Conservation (phyloP, 306 rosid genomes). For the Ceratonia siliqua region DNA sequence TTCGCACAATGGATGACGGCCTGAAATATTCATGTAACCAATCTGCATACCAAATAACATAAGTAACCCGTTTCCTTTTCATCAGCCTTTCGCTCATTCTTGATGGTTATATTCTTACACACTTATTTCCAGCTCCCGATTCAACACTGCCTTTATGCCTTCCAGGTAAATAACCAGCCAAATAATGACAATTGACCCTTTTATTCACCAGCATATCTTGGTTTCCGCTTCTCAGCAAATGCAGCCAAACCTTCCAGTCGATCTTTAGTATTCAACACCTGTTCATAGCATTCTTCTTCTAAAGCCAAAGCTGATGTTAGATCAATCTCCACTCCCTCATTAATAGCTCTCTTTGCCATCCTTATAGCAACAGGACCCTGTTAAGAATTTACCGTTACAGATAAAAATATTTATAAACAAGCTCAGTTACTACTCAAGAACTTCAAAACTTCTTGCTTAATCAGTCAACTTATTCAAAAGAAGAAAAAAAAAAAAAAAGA, state of each 20-base stretch:
- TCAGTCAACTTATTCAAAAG: conserved; percentile 15
- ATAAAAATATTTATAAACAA: neutral
- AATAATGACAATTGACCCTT: neutral
- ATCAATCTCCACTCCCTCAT: conserved; percentile 67
- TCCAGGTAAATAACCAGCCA: neutral
- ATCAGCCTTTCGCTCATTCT: neutral
- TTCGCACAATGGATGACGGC: too few relatives aligned
- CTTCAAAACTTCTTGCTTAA: neutral
- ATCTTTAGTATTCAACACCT: conserved; percentile 71
- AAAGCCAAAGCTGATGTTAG: conserved; percentile 53
- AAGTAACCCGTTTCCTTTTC: neutral
- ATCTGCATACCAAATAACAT: too few relatives aligned
- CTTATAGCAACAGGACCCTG: conserved; percentile 92
- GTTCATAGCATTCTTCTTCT: conserved; percentile 81
- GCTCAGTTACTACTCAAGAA: neutral
- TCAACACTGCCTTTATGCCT: neutral
- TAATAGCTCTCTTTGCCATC: conserved; percentile 84
- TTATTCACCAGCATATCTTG: conserved; percentile 69
- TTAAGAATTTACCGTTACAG: conserved; percentile 18
- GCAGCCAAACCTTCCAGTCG: conserved; percentile 88
- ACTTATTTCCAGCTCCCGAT: neutral
- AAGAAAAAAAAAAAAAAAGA: conserved; percentile 24
- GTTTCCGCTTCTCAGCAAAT: conserved; percentile 89
- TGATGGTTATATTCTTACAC: neutral
- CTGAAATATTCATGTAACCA: too few relatives aligned